Conservation (phyloP, 2,329 filamentous ascomycete genomes). For the Cladophialophora immunda region DNA sequence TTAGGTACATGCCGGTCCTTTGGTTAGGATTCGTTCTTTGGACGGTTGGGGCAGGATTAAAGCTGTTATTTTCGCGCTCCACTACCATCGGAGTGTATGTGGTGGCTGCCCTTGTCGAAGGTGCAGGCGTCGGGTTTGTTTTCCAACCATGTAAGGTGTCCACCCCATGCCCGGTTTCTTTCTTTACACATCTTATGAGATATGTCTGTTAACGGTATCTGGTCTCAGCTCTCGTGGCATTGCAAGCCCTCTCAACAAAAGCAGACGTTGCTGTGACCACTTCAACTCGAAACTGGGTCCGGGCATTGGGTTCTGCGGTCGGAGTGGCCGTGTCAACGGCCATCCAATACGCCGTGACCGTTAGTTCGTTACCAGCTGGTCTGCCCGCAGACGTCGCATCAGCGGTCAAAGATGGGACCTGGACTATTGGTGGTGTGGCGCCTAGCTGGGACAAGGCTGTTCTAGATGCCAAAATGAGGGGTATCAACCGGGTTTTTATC, state of each 20-base stretch:
- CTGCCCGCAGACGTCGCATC: not conserved
- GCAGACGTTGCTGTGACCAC: slow-evolving; percentile 69
- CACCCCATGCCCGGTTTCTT: not conserved
- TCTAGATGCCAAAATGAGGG: not conserved
- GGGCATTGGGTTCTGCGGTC: slow-evolving; percentile 65
- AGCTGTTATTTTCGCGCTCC: slow-evolving; percentile 57
- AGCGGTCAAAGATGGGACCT: not conserved
- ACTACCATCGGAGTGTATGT: slow-evolving; percentile 60
- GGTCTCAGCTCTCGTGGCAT: slow-evolving; percentile 59
- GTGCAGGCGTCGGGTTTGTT: slow-evolving; percentile 62
- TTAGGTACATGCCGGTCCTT: slow-evolving; percentile 68
- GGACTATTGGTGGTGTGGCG: not conserved
- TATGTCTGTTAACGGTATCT: not conserved
- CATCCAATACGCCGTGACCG: slow-evolving; percentile 46
- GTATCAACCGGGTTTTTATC: not conserved
- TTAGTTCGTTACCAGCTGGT: slow-evolving; percentile 3
- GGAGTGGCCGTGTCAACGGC: slow-evolving; percentile 67
- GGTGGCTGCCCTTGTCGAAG: slow-evolving; percentile 60
- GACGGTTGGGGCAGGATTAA: slow-evolving; percentile 63
- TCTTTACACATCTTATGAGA: not conserved
- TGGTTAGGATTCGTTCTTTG: slow-evolving; percentile 57
- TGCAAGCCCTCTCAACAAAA: slow-evolving; percentile 66
- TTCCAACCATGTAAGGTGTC: slow-evolving; percentile 55
- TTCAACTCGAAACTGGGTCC: slow-evolving; percentile 69
- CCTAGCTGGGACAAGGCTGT: not conserved